Evolutionary conservation across 78 protist species (phyloP).

Genomic region (Planoprotostelium fungivorum): DNA sequence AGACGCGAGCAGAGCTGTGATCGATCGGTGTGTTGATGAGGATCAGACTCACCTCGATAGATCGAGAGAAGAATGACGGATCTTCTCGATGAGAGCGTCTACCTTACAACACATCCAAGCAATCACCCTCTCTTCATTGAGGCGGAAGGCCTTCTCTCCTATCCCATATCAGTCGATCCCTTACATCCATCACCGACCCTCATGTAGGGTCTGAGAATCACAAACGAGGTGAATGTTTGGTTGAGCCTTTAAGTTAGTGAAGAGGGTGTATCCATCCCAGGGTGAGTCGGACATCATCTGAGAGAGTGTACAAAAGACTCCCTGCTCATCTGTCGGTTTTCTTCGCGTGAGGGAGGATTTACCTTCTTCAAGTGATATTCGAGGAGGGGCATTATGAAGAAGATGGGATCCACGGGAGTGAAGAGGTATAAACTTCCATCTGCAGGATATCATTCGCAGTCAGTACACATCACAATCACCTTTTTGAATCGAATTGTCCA

Average conservation of each 20-base stretch:
- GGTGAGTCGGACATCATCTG: background rate
- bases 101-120: background rate
- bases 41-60: background rate
- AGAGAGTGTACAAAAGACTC: background rate
- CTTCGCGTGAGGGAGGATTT: background rate
- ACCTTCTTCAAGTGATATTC: background rate
- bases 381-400: background rate
- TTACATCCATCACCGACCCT: no score
- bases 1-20: background rate
- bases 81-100: background rate
- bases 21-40: background rate
- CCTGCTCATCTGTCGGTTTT: background rate
- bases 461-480: background rate
- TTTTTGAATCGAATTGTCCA: background rate
- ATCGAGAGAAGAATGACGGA: background rate
- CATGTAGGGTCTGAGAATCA: no score
- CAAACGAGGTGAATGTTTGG: background rate
- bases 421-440: background rate
- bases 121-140: background rate
- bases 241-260: background rate
- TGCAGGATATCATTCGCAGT: background rate
- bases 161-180: background rate
- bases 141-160: background rate
- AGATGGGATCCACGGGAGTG: background rate
- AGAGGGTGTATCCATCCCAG: background rate